Evolutionary conservation across 2,329 filamentous ascomycete genomes (phyloP), one percentile per base, ranked within the genome.

Genomic region (Exophiala sp.): DNA sequence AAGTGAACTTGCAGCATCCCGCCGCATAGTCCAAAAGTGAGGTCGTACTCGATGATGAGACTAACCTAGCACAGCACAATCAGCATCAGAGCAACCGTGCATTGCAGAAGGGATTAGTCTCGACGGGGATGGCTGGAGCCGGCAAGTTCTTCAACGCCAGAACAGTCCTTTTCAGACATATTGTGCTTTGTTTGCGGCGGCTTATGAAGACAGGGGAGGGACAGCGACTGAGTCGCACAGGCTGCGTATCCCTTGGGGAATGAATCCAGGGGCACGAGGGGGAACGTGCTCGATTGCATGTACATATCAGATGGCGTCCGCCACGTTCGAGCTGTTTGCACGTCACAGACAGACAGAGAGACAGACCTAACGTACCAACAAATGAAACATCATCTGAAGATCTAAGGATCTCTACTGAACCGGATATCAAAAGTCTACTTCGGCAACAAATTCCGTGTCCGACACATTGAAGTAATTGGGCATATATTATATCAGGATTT

Each of bases 21-120:
- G 46, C 41, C 27, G 41, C 43, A 44, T 23, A 32, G 21, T 46
- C 42, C 46, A 39, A 41, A 41, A 53, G 34, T 47, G 53, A 52
- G 50, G 47, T 56, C 41, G 44, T 39, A 50, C 46, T 27, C 39
- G 43, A 11, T 43, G 22, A 56, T 30, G 43, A 49, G 45, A 57
- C 51, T 52, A 53, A 57, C 48, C 48, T 37, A 48, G 41, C 46
- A 24, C 48, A 52, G 45, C 50, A 53, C 54, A 52, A 48, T 30
- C 23, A 44, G 54, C 54, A 57, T 57, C 54, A 57, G 54, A 57
- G 54, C 54, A 50, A 38, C 48, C 50, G 50, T 57, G 52, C 43
- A 23, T 32, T 43, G 48, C 48, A 44, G 46, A 49, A 41, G 45
- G 51, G 41, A 27, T 46, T 35, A 6, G 27, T 39, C 34, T 45